Percentiles rank a stretch among this genome's conserved stretches.
phyloP scores from a whole-genome alignment of 192 early-diverging fungal genomes.

The Entrophospora sp. region DNA sequence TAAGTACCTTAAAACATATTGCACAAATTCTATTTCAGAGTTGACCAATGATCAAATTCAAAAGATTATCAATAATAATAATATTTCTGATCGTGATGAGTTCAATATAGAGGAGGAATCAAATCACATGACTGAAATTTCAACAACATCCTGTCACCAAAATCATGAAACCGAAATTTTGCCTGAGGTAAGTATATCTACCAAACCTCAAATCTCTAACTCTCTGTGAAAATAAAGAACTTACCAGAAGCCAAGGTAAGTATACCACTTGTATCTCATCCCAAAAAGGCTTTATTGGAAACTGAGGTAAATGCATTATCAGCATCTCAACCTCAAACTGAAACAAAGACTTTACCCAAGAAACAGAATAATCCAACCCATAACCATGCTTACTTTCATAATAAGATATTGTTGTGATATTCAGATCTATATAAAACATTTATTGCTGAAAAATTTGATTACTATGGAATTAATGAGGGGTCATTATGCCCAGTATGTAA shows the following conservation, averaged over 20 bases:
- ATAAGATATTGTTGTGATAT: conserved; percentile 1
- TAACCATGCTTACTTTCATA: too few species aligned
- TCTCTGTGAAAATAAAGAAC: background rate
- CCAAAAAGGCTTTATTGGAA: background rate
- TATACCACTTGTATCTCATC: background rate
- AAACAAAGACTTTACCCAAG: background rate
- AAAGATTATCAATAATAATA: too few species aligned
- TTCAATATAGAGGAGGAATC: too few species aligned
- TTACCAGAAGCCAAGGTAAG: conserved; percentile 2
- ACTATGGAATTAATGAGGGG: conserved; percentile 9
- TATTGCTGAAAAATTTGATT: conserved; percentile 2
- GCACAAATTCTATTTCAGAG: too few species aligned
- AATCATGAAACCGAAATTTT: too few species aligned
- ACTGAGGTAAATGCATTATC: background rate
- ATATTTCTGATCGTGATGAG: too few species aligned
- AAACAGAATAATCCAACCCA: background rate
- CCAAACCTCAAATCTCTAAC: background rate
- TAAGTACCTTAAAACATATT: too few species aligned
- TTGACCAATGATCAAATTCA: too few species aligned
- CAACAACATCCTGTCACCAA: too few species aligned
- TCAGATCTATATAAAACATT: background rate
- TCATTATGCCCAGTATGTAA: conserved; percentile 12
- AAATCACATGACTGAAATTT: too few species aligned
- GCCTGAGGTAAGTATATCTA: too few species aligned
- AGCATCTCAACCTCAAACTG: background rate